Evolutionary conservation across 371 early-diverging fungal species (phyloP).

Genomic region (Mucor mucedo): DNA sequence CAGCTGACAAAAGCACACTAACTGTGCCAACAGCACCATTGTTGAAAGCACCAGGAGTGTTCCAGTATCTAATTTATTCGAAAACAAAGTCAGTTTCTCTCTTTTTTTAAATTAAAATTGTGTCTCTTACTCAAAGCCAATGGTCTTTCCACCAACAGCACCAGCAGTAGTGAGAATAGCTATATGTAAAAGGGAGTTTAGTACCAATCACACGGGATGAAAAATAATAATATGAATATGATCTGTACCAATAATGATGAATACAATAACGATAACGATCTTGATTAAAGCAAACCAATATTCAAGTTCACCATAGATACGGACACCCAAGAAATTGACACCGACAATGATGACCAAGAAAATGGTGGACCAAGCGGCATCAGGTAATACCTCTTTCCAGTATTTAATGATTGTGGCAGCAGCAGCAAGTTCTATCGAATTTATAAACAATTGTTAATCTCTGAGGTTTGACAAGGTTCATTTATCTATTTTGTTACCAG

Average conservation of each 20-base stretch:
- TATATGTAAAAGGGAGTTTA: neutral
- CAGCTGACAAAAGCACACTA: slow-evolving; percentile 73
- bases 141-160: slow-evolving; percentile 57
- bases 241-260: slow-evolving; percentile 58
- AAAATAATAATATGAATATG: neutral
- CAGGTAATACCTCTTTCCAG: slow-evolving; percentile 69
- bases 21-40: slow-evolving; percentile 74
- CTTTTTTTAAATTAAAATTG: neutral
- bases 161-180: slow-evolving; percentile 68
- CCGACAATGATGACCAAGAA: slow-evolving; percentile 59
- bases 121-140: slow-evolving; percentile 51
- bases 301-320: slow-evolving; percentile 75
- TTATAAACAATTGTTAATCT: too few relatives aligned
- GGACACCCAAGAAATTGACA: slow-evolving; percentile 65
- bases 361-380: slow-evolving; percentile 66
- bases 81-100: neutral
- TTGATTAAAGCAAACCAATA: slow-evolving; percentile 81
- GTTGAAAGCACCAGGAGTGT: slow-evolving; percentile 75
- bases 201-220: slow-evolving; percentile 36
- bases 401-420: slow-evolving; percentile 77
- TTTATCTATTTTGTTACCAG: slow-evolving; percentile 21
- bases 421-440: slow-evolving; percentile 70
- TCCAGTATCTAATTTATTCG: slow-evolving; percentile 60
- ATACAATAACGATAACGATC: slow-evolving; percentile 69
- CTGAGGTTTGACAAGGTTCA: neutral